Conservation (phyloP, 1,139 yeast species). For the Diutina siamensis region DNA sequence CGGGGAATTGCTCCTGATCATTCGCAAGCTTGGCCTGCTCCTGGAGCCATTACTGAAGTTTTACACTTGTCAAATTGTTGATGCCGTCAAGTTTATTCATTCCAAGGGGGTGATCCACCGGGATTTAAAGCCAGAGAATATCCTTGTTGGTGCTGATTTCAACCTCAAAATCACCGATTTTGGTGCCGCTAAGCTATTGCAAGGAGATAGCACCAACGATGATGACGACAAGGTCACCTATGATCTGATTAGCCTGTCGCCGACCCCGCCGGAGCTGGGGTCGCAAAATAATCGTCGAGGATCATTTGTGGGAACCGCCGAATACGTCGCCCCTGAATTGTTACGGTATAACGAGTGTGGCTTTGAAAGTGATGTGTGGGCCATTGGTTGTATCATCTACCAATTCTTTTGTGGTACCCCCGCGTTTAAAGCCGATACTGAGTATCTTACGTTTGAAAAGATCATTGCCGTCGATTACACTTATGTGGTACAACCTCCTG, state of each 20-base stretch:
- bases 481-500: constrained; percentile 31
- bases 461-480: constrained; percentile 76
- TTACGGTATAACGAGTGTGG: constrained; percentile 77
- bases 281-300: constrained; percentile 41
- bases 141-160: constrained; percentile 56
- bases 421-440: constrained; percentile 94
- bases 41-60: constrained; percentile 30
- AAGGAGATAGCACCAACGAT: constrained; percentile 10
- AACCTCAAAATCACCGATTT: constrained; percentile 91
- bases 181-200: constrained; percentile 84
- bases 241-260: constrained; percentile 7
- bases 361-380: constrained; percentile 90
- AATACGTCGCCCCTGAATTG: constrained; percentile 86
- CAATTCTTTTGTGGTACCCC: constrained; percentile 94
- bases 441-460: constrained; percentile 87
- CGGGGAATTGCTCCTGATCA: constrained; percentile 59
- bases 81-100: constrained; percentile 5
- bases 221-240: constrained; percentile 33
- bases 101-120: constrained; percentile 6
- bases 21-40: constrained; percentile 45
- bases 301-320: constrained; percentile 52
- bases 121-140: constrained; percentile 6
- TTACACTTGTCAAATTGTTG: background rate
- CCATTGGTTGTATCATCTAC: constrained; percentile 84
- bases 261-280: constrained; percentile 6